phyloP scores from a whole-genome alignment of 2,329 filamentous ascomycete genomes.

The Incumbomyces delicatus region DNA sequence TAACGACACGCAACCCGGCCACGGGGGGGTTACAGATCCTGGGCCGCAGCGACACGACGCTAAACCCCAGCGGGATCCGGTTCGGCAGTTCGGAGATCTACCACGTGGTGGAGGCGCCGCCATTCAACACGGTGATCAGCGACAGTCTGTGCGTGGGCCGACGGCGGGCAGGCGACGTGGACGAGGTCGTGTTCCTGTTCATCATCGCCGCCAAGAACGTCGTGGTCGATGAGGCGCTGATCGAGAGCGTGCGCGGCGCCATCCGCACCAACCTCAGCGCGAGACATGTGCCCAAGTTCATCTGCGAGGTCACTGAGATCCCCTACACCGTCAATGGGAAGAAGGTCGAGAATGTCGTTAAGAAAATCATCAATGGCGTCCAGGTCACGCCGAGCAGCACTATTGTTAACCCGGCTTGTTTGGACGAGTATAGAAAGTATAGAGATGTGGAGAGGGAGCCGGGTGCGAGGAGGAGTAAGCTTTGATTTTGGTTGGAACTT shows the following conservation, averaged over 20 bases:
- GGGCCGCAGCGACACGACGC: slow-evolving; percentile 37
- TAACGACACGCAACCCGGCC: slow-evolving; percentile 32
- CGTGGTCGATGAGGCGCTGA: slow-evolving; percentile 19
- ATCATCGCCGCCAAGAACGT: slow-evolving; percentile 22
- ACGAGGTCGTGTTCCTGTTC: slow-evolving; percentile 34
- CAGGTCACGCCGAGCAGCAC: slow-evolving; percentile 30
- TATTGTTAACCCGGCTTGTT: slow-evolving; percentile 30
- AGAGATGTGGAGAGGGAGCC: slow-evolving; percentile 13
- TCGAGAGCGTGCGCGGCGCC: slow-evolving; percentile 16
- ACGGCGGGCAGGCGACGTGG: slow-evolving; percentile 26
- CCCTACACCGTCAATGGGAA: slow-evolving; percentile 40
- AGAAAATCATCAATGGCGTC: slow-evolving; percentile 31
- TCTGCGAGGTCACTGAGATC: slow-evolving; percentile 31
- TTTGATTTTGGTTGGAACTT: too few relatives aligned
- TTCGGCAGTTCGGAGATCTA: slow-evolving; percentile 41
- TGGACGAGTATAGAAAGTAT: slow-evolving; percentile 28
- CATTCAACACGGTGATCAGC: slow-evolving; percentile 24
- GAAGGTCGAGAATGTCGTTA: slow-evolving; percentile 38
- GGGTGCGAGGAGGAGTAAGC: neutral
- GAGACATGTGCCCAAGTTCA: slow-evolving; percentile 34
- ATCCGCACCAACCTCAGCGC: slow-evolving; percentile 22
- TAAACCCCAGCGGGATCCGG: slow-evolving; percentile 40
- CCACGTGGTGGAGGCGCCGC: slow-evolving; percentile 33
- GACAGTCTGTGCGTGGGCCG: slow-evolving; percentile 33
- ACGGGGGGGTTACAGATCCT: slow-evolving; percentile 36